These are phyloP conservation scores for Curvularia eragrostidis DNA, from an alignment of 2,329 filamentous ascomycete species.

Conservation along the genomic window DNA sequence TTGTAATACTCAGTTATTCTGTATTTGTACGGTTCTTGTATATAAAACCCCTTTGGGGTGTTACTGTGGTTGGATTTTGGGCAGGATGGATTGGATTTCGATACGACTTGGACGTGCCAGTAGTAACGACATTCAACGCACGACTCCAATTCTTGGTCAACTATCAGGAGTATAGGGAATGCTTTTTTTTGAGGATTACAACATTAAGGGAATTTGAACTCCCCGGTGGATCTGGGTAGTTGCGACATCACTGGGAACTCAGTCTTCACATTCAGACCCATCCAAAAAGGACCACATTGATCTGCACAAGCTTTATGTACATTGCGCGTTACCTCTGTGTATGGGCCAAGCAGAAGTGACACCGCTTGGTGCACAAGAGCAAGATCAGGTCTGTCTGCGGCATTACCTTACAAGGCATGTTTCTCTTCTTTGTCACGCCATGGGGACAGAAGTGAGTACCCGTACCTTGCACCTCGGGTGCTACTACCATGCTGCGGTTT, in stretches of 20 bases:
- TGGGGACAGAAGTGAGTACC: constrained; percentile 4
- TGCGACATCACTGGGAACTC: background rate
- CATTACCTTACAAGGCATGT: constrained; percentile 7
- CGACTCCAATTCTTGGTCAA: background rate
- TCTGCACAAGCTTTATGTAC: background rate
- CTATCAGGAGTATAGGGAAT: background rate
- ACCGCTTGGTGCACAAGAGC: constrained; percentile 5
- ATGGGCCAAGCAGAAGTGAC: background rate
- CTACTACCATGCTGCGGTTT: constrained; percentile 7
- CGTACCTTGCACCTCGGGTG: constrained; percentile 17
- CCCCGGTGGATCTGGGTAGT: background rate
- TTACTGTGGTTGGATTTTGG: constrained; percentile 1
- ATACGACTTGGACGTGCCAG: background rate
- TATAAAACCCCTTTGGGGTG: background rate
- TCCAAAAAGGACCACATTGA: background rate
- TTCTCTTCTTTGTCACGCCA: background rate
- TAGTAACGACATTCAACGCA: background rate
- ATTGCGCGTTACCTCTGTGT: background rate
- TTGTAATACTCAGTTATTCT: constrained; percentile 2
- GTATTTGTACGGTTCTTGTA: constrained; percentile 11
- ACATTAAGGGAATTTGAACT: background rate
- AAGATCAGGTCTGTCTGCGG: constrained; percentile 3
- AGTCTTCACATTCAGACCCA: background rate
- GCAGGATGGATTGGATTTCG: background rate
- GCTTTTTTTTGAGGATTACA: constrained; percentile 6